phyloP scores from a whole-genome alignment of 495 filamentous ascomycete genomes.

The Penicillium goetzii region DNA sequence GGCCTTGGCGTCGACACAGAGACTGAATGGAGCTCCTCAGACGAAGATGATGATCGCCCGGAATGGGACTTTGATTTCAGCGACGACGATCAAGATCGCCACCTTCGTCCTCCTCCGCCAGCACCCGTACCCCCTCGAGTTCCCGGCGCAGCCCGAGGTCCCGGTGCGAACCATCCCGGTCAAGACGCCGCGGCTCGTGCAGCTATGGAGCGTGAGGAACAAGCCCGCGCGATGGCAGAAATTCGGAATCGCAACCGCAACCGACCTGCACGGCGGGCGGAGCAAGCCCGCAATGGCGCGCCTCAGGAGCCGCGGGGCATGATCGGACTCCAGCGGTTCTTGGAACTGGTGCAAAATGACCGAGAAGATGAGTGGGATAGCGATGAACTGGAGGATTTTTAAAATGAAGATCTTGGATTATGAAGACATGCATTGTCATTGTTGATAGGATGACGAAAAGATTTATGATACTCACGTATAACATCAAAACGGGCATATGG shows the following conservation, averaged over 20 bases:
- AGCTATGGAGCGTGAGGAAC: slow-evolving; percentile 48
- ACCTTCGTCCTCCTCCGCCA: slow-evolving; percentile 45
- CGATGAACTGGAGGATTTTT: slow-evolving; percentile 57
- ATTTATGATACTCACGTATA: slow-evolving; percentile 2
- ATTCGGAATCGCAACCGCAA: slow-evolving; percentile 39
- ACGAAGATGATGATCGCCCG: slow-evolving; percentile 31
- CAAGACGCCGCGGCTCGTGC: slow-evolving; percentile 46
- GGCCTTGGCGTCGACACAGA: slow-evolving; percentile 27
- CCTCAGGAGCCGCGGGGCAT: slow-evolving; percentile 12
- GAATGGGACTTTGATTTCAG: slow-evolving; percentile 13
- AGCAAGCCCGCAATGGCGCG: background rate
- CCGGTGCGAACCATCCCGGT: slow-evolving; percentile 31
- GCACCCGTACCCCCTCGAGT: slow-evolving; percentile 46
- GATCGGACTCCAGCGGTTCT: slow-evolving; percentile 54
- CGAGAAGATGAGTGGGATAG: slow-evolving; percentile 68
- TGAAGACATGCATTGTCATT: background rate
- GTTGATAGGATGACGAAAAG: background rate
- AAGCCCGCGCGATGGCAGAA: slow-evolving; percentile 51
- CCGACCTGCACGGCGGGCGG: slow-evolving; percentile 13
- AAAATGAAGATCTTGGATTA: slow-evolving; percentile 1
- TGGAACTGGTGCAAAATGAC: slow-evolving; percentile 59
- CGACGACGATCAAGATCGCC: slow-evolving; percentile 35
- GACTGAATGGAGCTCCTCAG: slow-evolving; percentile 8
- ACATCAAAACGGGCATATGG: background rate
- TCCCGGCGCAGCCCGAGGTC: slow-evolving; percentile 30